Evolutionary conservation across 2,329 filamentous ascomycete species (phyloP).

Genomic region (Nigrospora osmanthi): DNA sequence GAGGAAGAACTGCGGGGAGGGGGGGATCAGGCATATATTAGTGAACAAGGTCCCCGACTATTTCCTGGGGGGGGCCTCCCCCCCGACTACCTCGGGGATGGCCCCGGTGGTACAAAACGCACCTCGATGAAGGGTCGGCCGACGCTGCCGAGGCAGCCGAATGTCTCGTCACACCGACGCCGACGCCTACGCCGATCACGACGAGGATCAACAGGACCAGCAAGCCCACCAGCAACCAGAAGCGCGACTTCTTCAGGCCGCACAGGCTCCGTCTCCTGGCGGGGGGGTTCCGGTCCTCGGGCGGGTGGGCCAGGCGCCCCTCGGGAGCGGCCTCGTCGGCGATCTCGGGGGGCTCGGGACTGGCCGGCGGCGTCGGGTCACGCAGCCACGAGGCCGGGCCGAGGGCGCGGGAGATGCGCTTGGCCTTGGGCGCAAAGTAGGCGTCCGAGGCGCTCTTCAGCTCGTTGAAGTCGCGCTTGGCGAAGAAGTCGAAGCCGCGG

Average conservation of each 20-base stretch:
- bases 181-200: conserved; percentile 26
- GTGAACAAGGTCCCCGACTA: too few species aligned
- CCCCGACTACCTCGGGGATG: not conserved
- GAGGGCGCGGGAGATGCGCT: conserved; percentile 4
- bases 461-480: conserved; percentile 20
- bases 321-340: conserved; percentile 4
- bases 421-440: conserved; percentile 14
- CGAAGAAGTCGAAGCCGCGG: conserved; percentile 22
- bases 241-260: conserved; percentile 20
- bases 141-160: conserved; percentile 1
- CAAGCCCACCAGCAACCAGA: conserved; percentile 25
- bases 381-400: conserved; percentile 19
- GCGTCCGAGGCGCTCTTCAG: conserved; percentile 16
- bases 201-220: conserved; percentile 22
- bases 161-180: conserved; percentile 24
- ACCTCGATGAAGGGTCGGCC: conserved; percentile 14
- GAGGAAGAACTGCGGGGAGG: not conserved
- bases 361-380: conserved; percentile 19
- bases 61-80: too few species aligned
- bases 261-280: conserved; percentile 11
- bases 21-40: not conserved
- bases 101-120: conserved; percentile 4
- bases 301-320: conserved; percentile 3
- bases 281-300: conserved; percentile 4
- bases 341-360: conserved; percentile 7